Evolutionary conservation across 192 early-diverging fungal species (phyloP), one percentile per base, ranked within the genome.

Genomic region (Rhizophlyctis rosea): DNA sequence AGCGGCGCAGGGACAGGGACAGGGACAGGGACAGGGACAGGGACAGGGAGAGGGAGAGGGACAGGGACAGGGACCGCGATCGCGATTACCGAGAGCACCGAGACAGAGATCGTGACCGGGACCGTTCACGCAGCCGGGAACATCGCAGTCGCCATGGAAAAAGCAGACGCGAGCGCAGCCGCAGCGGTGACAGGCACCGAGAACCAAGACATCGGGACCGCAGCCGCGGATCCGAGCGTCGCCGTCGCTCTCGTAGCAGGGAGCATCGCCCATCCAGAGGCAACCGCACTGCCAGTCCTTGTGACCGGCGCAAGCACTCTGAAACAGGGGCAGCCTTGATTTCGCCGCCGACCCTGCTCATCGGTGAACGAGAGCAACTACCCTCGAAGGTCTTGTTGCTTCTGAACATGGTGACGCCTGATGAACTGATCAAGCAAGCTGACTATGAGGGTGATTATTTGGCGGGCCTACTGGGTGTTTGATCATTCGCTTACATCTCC

Each of bases 361-460:
- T 18, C 39, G 39, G 9, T 44, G 9, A 7, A 18, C 9, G 9
- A 44, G 39, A 44, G 18, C 7, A 13, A 18, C 39, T 89, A 39
- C 87, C 93, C 1, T 92, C 96, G 2, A 73, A 68, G 18, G 82
- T 99, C 24, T 59, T 99, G 29, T 82, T 96, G 76, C 73, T 99
- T 24, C 80, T 99, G 53, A 99, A 99, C 70, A 96, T 99, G 95
- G 91, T 98, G 5, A 87, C 85, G 1, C 75, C 76, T 23, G 86
- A 87, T 49, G 96, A 99, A 64, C 81, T 99, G 28, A 75, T 76
- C 24, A 83, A 98, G 65, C 87, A 92, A 47, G 77, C 88, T 2
- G 91, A 94, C 64, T 99, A 92, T 60, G 72, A 86, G 73, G 90
- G 90, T 91, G 74, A 50, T 24, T 32, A 9, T 2, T 54, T 61